Evolutionary conservation across 768 basidiomycete species (phyloP).

Genomic region (Rhizopogon roseolus): DNA sequence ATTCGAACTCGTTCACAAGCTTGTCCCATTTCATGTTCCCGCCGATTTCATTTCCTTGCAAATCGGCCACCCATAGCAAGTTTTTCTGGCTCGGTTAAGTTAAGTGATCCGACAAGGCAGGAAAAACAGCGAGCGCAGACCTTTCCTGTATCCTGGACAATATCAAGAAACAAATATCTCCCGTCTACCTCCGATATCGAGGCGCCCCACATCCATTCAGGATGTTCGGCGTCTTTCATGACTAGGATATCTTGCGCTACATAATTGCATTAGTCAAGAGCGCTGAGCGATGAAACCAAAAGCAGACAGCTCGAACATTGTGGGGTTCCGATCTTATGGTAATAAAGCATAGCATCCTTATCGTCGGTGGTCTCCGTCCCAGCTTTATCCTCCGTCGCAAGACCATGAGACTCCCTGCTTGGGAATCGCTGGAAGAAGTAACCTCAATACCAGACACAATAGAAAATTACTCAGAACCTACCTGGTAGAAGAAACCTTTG

Average conservation of each 20-base stretch:
- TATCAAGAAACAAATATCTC: constrained; percentile 53
- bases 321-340: constrained; percentile 66
- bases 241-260: constrained; percentile 68
- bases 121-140: constrained; percentile 30
- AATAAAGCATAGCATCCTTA: constrained; percentile 69
- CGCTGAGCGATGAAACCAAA: constrained; percentile 1
- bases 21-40: constrained; percentile 70
- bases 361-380: constrained; percentile 60
- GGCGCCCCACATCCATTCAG: constrained; percentile 58
- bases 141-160: constrained; percentile 56
- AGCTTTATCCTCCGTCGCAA: constrained; percentile 42
- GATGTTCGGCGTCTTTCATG: constrained; percentile 57
- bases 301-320: constrained; percentile 44
- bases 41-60: constrained; percentile 54
- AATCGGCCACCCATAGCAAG: constrained; percentile 67
- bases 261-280: constrained; percentile 3
- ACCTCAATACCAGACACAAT: neutral
- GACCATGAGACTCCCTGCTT: constrained; percentile 39
- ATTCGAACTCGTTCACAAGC: constrained; percentile 62
- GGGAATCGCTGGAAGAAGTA: constrained; percentile 47
- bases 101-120: neutral
- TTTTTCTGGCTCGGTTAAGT: constrained; percentile 49
- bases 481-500: constrained; percentile 84
- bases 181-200: constrained; percentile 58
- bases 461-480: constrained; percentile 12